Percentiles rank a stretch among this genome's conserved stretches.
These are phyloP conservation scores for Candida silvicultrix DNA, from an alignment of 805 yeast genomes.

Conservation along the genomic window DNA sequence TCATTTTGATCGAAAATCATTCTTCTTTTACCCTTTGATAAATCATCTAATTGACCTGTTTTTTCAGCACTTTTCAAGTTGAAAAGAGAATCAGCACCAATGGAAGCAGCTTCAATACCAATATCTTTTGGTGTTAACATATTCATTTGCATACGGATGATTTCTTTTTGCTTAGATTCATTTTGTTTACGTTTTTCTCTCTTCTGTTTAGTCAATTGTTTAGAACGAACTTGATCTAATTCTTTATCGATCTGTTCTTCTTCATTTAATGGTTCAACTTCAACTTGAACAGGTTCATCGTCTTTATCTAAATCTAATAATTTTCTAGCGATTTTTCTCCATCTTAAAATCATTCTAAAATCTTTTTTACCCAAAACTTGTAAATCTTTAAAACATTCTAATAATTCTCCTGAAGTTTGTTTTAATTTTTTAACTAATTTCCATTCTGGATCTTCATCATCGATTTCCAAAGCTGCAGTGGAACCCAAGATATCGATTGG, in stretches of 20 bases:
- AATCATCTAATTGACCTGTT: slow-evolving; percentile 70
- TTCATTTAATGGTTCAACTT: slow-evolving; percentile 70
- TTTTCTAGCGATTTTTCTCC: slow-evolving; percentile 85
- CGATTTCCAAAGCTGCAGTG: slow-evolving; percentile 56
- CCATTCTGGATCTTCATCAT: slow-evolving; percentile 62
- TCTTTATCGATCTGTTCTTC: slow-evolving; percentile 89
- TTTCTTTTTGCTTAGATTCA: slow-evolving; percentile 81
- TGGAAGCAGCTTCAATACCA: slow-evolving; percentile 85
- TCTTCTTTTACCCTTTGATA: slow-evolving; percentile 71
- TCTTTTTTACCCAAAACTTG: slow-evolving; percentile 93
- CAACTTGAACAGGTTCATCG: slow-evolving; percentile 36
- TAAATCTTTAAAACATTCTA: slow-evolving; percentile 83
- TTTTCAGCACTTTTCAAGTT: slow-evolving; percentile 81
- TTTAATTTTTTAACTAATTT: slow-evolving; percentile 63
- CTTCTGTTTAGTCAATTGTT: slow-evolving; percentile 60
- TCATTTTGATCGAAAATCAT: slow-evolving; percentile 54
- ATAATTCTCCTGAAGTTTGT: slow-evolving; percentile 71
- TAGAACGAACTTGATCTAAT: slow-evolving; percentile 63
- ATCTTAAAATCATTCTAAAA: slow-evolving; percentile 74
- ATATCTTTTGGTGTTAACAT: slow-evolving; percentile 90
- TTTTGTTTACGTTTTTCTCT: slow-evolving; percentile 80
- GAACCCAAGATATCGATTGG: slow-evolving; percentile 81
- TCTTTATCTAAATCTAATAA: slow-evolving; percentile 61
- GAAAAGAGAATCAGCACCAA: slow-evolving; percentile 76
- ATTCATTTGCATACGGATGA: slow-evolving; percentile 89